A percentile compares a stretch with the other conserved stretches of the same genome.
Conservation (phyloP, 2,329 filamentous ascomycete genomes). For the Arthrobotrys pseudoclavata region DNA sequence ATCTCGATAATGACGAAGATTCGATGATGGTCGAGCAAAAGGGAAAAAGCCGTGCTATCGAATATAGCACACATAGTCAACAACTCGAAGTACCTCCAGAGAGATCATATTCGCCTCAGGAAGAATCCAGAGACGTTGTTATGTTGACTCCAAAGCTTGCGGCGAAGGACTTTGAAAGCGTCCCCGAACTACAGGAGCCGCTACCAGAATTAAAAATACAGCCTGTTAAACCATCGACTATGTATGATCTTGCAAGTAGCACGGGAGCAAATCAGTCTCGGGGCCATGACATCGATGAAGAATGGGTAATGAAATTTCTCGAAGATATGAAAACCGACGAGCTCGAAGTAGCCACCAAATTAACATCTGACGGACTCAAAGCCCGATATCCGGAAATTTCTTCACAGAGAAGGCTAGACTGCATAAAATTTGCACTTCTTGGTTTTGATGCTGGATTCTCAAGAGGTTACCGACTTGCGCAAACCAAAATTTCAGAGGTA, state of each 20-base stretch:
- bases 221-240: neutral
- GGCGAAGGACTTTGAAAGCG: slow-evolving; percentile 27
- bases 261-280: neutral
- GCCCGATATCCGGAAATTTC: slow-evolving; percentile 35
- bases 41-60: slow-evolving; percentile 24
- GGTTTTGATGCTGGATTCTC: slow-evolving; percentile 45
- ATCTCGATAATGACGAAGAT: slow-evolving; percentile 27
- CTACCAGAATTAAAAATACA: slow-evolving; percentile 22
- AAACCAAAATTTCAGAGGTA: slow-evolving; percentile 14
- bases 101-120: slow-evolving; percentile 24
- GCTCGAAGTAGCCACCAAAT: slow-evolving; percentile 34
- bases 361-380: slow-evolving; percentile 32
- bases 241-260: neutral
- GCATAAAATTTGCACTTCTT: slow-evolving; percentile 40
- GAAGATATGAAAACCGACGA: slow-evolving; percentile 38
- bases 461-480: slow-evolving; percentile 25
- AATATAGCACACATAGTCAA: slow-evolving; percentile 5
- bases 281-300: slow-evolving; percentile 33
- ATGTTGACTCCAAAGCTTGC: slow-evolving; percentile 47
- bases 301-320: slow-evolving; percentile 36
- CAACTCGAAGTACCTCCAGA: slow-evolving; percentile 17
- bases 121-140: slow-evolving; percentile 36
- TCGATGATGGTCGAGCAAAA: slow-evolving; percentile 18
- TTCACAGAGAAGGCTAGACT: slow-evolving; percentile 32
- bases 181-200: slow-evolving; percentile 46